These are phyloP conservation scores for Penicillium goetzii DNA, from an alignment of 495 filamentous ascomycete species.

Conservation along the genomic window DNA sequence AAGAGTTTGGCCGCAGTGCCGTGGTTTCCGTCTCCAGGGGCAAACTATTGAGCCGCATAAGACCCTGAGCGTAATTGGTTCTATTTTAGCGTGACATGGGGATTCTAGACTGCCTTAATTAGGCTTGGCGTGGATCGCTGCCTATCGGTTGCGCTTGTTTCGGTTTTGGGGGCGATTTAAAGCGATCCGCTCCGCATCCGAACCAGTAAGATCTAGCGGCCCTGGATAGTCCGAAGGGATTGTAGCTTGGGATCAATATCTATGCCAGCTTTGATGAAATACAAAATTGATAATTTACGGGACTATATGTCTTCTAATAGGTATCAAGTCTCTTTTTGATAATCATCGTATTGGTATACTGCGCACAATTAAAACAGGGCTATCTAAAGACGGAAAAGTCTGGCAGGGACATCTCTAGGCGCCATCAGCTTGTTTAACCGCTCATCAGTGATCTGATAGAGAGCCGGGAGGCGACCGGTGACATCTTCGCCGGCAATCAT, in stretches of 20 bases:
- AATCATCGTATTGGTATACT: background rate
- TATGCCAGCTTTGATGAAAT: background rate
- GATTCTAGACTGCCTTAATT: background rate
- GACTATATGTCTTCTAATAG: background rate
- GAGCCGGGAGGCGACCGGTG: slow-evolving; percentile 4
- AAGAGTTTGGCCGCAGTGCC: background rate
- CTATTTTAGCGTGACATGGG: background rate
- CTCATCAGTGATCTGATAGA: slow-evolving; percentile 10
- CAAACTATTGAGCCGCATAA: background rate
- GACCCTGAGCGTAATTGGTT: background rate
- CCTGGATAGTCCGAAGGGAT: background rate
- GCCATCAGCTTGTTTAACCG: slow-evolving; percentile 4
- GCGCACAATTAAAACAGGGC: background rate
- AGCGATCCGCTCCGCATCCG: background rate
- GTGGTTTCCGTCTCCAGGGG: background rate
- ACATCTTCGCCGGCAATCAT: slow-evolving; percentile 10
- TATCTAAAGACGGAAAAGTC: slow-evolving; percentile 4
- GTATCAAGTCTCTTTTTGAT: background rate
- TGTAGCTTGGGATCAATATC: background rate
- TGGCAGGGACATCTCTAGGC: slow-evolving; percentile 5
- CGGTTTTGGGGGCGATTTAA: background rate
- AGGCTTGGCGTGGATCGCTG: background rate
- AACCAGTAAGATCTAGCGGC: background rate
- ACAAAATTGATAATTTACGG: background rate
- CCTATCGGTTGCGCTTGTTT: background rate